Evolutionary conservation across 2,329 filamentous ascomycete species (phyloP), one percentile per base, ranked within the genome.

Genomic region (Fusarium veterinarium): DNA sequence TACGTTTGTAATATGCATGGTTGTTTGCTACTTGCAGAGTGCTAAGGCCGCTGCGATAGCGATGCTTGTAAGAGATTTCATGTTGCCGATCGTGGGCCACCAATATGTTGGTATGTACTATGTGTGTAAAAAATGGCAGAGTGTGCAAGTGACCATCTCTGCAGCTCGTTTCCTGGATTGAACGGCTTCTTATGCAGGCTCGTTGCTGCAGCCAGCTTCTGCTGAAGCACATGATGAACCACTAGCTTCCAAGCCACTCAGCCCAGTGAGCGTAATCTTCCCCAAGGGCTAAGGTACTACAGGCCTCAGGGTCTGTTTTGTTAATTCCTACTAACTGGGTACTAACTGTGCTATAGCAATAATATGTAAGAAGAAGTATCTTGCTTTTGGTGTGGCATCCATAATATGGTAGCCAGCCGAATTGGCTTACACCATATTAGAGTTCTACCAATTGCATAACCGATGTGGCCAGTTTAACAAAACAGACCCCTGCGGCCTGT

Each of bases 41-140:
- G 41, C 23, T 4, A 37, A 30, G 3, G 40, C 11, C 8, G 19
- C 23, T 8, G 30, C n/a, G 5, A 46, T 35, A 20, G 17, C 3
- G 0, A 19, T 37, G 1, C 19, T 48, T 8, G 30, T 11, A 13
- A 37, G 14, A 11, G 23, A 8, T 19, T 49, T 57, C 53, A 57
- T 57, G 1, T n/a, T n/a, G 14, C 19, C 12, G 51, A n/a, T 12
- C 5, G 4, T 11, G 5, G 23, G 10, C 1, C n/a, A 33, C 14
- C 20, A 12, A n/a, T 20, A 28, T 3, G 2, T 8, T 19, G 4
- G 6, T 14, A 19, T 6, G 4, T 5, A 3, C 2, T n/a, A 5
- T 41, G 51, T 17, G n/a, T 10, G 28, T 8, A 12, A 19, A 16
- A 16, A 9, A 3, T 12, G 16, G 3, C 2, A 30, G 5, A 19